Percentiles rank a stretch among this genome's conserved stretches.
Conservation (phyloP, 805 yeast species). For the Soucietia sequanensis region DNA sequence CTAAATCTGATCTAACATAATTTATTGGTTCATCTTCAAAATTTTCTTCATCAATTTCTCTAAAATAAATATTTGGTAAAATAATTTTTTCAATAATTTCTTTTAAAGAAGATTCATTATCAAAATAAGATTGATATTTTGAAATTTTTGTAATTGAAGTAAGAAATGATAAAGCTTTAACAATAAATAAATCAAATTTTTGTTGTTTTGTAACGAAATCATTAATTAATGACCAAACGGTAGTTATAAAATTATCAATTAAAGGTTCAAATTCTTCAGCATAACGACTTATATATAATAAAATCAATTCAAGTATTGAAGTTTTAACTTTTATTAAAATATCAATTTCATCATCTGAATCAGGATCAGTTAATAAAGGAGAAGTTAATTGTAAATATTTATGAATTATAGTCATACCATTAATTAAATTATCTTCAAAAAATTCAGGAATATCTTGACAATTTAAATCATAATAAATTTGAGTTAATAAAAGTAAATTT, state of each 20-base stretch:
- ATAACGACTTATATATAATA: constrained; percentile 84
- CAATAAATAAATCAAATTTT: constrained; percentile 81
- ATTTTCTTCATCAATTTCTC: constrained; percentile 86
- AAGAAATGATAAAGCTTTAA: constrained; percentile 75
- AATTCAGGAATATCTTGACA: constrained; percentile 98
- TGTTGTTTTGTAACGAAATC: constrained; percentile 64
- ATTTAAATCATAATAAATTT: constrained; percentile 88
- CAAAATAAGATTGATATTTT: constrained; percentile 64
- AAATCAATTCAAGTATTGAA: constrained; percentile 79
- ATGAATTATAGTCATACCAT: constrained; percentile 78
- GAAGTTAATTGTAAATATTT: constrained; percentile 70
- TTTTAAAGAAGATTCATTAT: constrained; percentile 55
- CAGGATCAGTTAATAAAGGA: constrained; percentile 50
- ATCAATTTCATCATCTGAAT: constrained; percentile 69
- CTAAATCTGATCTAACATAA: constrained; percentile 87
- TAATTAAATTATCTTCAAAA: constrained; percentile 83
- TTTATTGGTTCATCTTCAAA: constrained; percentile 98
- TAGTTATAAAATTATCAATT: constrained; percentile 74
- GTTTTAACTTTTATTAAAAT: constrained; percentile 71
- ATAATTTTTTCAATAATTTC: constrained; percentile 81
- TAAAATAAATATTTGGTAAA: constrained; percentile 81
- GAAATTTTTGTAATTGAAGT: constrained; percentile 77
- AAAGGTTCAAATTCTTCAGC: constrained; percentile 86
- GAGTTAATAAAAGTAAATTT: constrained; percentile 66
- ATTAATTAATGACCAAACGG: constrained; percentile 73